Evolutionary conservation across 78 protist species (phyloP).

Genomic region (Planoprotostelium fungivorum): DNA sequence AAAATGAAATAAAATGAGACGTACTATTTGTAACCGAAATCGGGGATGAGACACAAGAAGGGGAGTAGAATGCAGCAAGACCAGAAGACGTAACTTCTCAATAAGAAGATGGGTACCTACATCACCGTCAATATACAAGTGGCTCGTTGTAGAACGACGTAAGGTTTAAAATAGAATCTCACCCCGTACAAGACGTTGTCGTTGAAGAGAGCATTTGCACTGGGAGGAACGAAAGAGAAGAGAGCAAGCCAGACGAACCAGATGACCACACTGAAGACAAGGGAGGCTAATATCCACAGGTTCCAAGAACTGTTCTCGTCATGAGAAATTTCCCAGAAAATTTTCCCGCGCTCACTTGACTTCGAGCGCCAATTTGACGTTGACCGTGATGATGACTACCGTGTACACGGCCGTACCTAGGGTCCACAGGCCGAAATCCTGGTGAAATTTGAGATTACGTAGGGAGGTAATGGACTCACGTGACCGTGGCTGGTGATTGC

Average conservation of each 20-base stretch:
- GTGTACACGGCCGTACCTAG: conserved; percentile 51
- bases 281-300: not conserved
- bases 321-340: not conserved
- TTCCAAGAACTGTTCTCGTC: not conserved
- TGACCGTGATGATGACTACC: conserved; percentile 24
- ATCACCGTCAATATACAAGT: not conserved
- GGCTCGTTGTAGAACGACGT: too few species aligned
- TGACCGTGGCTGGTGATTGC: conserved; percentile 28
- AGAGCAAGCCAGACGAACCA: not conserved
- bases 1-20: not conserved
- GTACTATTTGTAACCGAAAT: not conserved
- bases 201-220: not conserved
- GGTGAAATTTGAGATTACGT: too few species aligned
- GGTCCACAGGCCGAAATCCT: conserved; percentile 47
- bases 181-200: not conserved
- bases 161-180: too few species aligned
- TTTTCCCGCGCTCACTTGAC: not conserved
- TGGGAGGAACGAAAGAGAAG: not conserved
- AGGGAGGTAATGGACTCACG: too few species aligned
- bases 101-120: not conserved
- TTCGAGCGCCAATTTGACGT: conserved; percentile 19
- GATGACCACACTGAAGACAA: not conserved
- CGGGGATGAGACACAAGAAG: not conserved
- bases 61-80: not conserved
- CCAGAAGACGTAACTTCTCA: not conserved